These are phyloP conservation scores for Syncephalis plumigaleata DNA, from an alignment of 371 early-diverging fungal species.

Conservation along the genomic window DNA sequence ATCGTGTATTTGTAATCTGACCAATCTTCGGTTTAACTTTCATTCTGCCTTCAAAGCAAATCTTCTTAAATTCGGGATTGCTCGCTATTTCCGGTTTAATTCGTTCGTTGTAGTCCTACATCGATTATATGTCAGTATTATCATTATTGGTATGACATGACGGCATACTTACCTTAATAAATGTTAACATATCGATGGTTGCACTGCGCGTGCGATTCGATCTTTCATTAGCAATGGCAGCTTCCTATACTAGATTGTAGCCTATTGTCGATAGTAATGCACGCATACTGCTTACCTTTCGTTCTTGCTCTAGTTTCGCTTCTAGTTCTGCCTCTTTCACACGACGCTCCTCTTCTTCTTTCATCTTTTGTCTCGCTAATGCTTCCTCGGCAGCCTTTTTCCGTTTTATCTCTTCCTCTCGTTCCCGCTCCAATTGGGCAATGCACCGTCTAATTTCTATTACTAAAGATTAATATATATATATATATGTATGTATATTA, in stretches of 20 bases:
- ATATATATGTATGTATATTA: too few relatives aligned
- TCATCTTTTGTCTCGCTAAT: not conserved
- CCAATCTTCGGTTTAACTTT: not conserved
- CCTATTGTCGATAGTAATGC: too few relatives aligned
- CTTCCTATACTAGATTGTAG: too few relatives aligned
- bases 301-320: not conserved
- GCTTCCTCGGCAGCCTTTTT: not conserved
- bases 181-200: not conserved
- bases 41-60: not conserved
- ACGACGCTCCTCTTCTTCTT: not conserved
- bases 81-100: not conserved
- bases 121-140: not conserved
- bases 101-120: not conserved
- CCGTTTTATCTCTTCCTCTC: not conserved
- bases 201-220: not conserved
- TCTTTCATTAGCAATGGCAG: not conserved
- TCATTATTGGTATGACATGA: not conserved
- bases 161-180: not conserved
- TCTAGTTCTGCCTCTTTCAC: not conserved
- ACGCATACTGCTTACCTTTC: too few relatives aligned
- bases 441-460: not conserved
- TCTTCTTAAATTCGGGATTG: not conserved
- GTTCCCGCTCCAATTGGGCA: not conserved
- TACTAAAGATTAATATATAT: not conserved
- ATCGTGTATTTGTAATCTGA: not conserved